Percentiles rank a stretch among this genome's conserved stretches.
These are phyloP conservation scores for Trypanosoma brucei DNA, from an alignment of 208 protist species.

Conservation along the genomic window DNA sequence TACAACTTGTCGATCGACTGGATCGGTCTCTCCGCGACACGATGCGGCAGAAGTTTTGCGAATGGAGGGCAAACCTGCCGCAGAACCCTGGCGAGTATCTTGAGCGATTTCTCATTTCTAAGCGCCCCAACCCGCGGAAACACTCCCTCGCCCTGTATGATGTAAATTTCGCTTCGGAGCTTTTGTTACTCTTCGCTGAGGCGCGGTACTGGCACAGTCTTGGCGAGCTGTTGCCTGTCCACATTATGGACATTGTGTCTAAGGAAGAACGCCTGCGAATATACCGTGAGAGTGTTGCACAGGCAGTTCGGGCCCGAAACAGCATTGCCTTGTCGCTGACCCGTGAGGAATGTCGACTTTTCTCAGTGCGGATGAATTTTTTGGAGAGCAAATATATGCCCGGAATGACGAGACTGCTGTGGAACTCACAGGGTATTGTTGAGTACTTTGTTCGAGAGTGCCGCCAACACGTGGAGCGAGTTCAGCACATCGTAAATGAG, in stretches of 20 bases:
- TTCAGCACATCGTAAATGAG: slow-evolving; percentile 90
- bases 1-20: slow-evolving; percentile 65
- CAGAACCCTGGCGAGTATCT: slow-evolving; percentile 72
- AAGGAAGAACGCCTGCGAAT: slow-evolving; percentile 91
- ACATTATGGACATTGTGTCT: slow-evolving; percentile 83
- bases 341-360: slow-evolving; percentile 91
- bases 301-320: slow-evolving; percentile 96
- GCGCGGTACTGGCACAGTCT: slow-evolving; percentile 91
- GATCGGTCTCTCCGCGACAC: slow-evolving; percentile 84
- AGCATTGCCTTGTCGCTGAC: slow-evolving; percentile 86
- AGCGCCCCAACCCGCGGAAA: slow-evolving; percentile 43
- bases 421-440: slow-evolving; percentile 92
- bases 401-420: slow-evolving; percentile 92
- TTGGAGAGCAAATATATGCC: slow-evolving; percentile 91
- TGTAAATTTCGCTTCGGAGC: slow-evolving; percentile 92
- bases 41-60: slow-evolving; percentile 56
- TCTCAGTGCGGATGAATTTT: slow-evolving; percentile 87
- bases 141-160: slow-evolving; percentile 69
- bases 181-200: slow-evolving; percentile 94
- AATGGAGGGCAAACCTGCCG: slow-evolving; percentile 78
- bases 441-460: slow-evolving; percentile 95
- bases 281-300: slow-evolving; percentile 94
- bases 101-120: slow-evolving; percentile 81
- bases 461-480: slow-evolving; percentile 71
- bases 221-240: slow-evolving; percentile 80